Evolutionary conservation across 2,329 filamentous ascomycete genomes (phyloP).

Genomic region (Phialocephala subalpina): DNA sequence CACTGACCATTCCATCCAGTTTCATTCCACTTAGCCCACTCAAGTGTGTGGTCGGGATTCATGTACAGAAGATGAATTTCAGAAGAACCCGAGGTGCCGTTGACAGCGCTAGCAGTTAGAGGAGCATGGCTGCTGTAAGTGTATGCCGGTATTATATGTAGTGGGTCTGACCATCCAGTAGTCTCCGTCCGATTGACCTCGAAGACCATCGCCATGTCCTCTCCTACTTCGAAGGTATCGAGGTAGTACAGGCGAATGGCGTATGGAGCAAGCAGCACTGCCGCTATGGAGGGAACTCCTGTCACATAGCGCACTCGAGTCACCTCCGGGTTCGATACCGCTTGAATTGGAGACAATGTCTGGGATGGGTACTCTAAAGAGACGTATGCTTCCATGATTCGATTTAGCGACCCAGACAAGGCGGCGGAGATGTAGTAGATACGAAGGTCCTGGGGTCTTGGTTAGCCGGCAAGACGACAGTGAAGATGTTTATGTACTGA

Average conservation of each 20-base stretch:
- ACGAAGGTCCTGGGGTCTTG: background rate
- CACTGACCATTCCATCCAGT: background rate
- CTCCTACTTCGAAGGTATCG: background rate
- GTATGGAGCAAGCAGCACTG: background rate
- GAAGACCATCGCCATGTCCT: background rate
- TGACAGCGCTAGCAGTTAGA: background rate
- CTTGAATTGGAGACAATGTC: background rate
- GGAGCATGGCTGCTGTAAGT: background rate
- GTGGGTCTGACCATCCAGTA: background rate
- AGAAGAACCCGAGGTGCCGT: background rate
- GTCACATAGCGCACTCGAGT: background rate
- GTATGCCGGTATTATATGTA: background rate
- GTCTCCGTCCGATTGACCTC: background rate
- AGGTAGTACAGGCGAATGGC: background rate
- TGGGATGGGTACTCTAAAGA: background rate
- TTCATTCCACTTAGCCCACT: background rate
- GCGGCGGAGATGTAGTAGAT: background rate
- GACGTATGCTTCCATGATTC: background rate
- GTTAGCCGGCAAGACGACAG: background rate
- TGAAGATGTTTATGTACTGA: background rate
- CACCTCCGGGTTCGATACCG: background rate
- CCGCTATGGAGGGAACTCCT: background rate
- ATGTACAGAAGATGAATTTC: slow-evolving; percentile 2
- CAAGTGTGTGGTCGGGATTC: background rate
- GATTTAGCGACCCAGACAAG: background rate